Percentiles rank a stretch among this genome's conserved stretches.
These are phyloP conservation scores for Eimeria necatrix DNA, from an alignment of 169 alveolate genomes.

Conservation along the genomic window DNA sequence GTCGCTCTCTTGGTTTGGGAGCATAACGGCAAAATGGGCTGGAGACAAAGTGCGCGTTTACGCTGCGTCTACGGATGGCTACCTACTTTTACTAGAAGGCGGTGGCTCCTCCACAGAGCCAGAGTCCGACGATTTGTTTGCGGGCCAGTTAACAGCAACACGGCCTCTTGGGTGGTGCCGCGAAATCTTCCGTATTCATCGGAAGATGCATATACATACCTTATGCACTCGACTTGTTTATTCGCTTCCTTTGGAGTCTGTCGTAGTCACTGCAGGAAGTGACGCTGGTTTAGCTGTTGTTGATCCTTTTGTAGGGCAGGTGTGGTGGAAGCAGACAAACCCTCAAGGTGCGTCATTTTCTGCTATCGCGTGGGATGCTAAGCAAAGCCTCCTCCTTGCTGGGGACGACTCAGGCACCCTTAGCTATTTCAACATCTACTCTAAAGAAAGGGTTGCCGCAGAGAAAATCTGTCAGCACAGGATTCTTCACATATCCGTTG, in stretches of 20 bases:
- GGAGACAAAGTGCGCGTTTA: slow-evolving; percentile 76
- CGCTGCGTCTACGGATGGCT: slow-evolving; percentile 77
- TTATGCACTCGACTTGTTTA: slow-evolving; percentile 63
- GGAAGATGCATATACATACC: slow-evolving; percentile 61
- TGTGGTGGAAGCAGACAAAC: slow-evolving; percentile 77
- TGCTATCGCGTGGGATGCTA: slow-evolving; percentile 75
- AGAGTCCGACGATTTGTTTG: slow-evolving; percentile 35
- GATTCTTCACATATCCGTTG: slow-evolving; percentile 61
- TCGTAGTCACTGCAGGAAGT: slow-evolving; percentile 77
- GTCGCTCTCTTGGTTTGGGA: slow-evolving; percentile 67
- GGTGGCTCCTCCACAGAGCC: slow-evolving; percentile 41
- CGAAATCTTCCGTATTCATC: slow-evolving; percentile 37
- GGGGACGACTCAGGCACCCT: slow-evolving; percentile 79
- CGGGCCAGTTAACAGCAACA: neutral
- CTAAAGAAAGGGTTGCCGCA: slow-evolving; percentile 70
- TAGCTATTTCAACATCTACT: slow-evolving; percentile 73
- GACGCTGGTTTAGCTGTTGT: slow-evolving; percentile 78
- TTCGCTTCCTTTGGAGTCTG: slow-evolving; percentile 78
- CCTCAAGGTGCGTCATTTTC: slow-evolving; percentile 74
- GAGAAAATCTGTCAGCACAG: slow-evolving; percentile 60
- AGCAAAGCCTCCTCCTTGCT: slow-evolving; percentile 74
- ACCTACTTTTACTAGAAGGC: slow-evolving; percentile 69
- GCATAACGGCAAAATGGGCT: slow-evolving; percentile 68
- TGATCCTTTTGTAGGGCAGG: slow-evolving; percentile 76
- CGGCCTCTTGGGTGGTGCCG: slow-evolving; percentile 62